Base-by-base conservation (phyloP, 257 asterid species). In the Capsicum rhomboideum region DNA sequence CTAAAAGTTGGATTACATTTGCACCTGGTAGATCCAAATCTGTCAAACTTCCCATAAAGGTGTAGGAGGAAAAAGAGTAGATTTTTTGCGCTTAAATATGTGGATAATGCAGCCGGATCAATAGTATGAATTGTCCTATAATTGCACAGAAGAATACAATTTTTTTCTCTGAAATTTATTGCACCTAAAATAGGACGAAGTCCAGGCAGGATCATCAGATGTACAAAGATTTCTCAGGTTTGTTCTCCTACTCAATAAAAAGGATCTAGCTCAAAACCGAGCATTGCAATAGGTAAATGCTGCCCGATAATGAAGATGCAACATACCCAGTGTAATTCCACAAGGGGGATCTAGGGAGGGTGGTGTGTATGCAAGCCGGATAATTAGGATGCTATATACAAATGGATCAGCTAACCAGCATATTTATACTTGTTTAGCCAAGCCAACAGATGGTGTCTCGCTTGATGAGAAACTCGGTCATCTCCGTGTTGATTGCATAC, bases 191-290 rank as follows among this genome's bases (percentile, higher is more conserved):
- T 68, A 54, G 59, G 64, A 61, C 87, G 40, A 85, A 75, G 83
- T 77, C 83, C 85, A 58, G 79, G 85, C 84, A 85, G 86, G 85
- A 42, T 72, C 75, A 66, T 84, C 81, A 58, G 37, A 91, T 87
- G 90, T 90, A 91, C 92, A 87, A 85, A 54, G 80, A 83, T 77
- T 77, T 50, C 63, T 84, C 89, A 80, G 86, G 31, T 82, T 61
- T 79, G 84, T 83, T 64, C 66, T 83, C 88, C 87, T 82, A 83
- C 28, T 82, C 59, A 81, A 82, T 80, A 49, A 85, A 86, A 69
- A 79, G 82, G 86, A 86, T 74, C 55, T 23, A 23, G 53, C 69
- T 82, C 80, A 74, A 82, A 85, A 78, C 85, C 52, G 80, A 82
- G 53, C 26, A 2, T 50, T 50, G 82, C 63, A 77, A 58, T 42